Evolutionary conservation across 176 grass and related monocot species (phyloP).

Genomic region (Thinopyrum elongatum): DNA sequence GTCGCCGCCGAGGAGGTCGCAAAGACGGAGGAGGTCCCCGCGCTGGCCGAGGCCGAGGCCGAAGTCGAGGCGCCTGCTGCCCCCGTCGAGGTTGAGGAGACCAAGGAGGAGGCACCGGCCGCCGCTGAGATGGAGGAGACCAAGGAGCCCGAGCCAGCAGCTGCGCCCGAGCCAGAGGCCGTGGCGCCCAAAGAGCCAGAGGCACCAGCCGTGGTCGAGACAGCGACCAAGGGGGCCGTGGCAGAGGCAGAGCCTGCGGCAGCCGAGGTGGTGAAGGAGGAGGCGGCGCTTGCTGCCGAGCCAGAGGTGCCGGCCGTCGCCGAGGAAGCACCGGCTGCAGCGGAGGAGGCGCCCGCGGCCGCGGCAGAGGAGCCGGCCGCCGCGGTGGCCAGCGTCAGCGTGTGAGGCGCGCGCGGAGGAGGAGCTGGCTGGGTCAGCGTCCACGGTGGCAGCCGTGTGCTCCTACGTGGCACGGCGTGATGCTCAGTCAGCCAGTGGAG

Average conservation of each 20-base stretch:
- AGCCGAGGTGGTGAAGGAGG: neutral
- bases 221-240: constrained; percentile 22
- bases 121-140: neutral
- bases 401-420: neutral
- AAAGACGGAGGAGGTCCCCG: constrained; percentile 33
- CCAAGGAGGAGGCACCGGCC: neutral
- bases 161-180: neutral
- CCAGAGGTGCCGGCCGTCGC: neutral
- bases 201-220: neutral
- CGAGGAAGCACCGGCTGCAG: neutral
- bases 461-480: constrained; percentile 19
- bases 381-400: constrained; percentile 28
- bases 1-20: constrained; percentile 19
- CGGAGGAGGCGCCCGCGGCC: neutral
- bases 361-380: neutral
- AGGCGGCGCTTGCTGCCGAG: neutral
- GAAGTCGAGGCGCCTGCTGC: neutral
- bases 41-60: constrained; percentile 29
- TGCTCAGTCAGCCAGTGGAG: neutral
- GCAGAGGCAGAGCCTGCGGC: neutral
- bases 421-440: neutral
- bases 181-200: neutral
- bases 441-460: neutral
- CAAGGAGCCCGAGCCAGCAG: constrained; percentile 13
- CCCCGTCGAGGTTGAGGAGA: neutral